phyloP scores from a whole-genome alignment of 2,329 filamentous ascomycete species.

The Fusarium sp. region DNA sequence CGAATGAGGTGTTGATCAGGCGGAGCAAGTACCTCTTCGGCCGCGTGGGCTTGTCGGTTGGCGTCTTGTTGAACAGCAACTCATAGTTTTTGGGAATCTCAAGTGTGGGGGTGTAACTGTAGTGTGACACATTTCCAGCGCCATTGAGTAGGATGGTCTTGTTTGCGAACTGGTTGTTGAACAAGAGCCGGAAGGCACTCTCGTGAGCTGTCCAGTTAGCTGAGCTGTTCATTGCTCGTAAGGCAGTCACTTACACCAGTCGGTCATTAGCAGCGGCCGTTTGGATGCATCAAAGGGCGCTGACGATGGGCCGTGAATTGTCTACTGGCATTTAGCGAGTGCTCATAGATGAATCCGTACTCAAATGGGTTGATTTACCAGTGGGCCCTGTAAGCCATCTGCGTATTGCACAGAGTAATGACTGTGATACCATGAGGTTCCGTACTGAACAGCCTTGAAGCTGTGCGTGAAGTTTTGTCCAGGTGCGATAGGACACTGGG shows the following conservation, averaged over 20 bases:
- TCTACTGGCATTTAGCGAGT: conserved; percentile 16
- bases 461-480: conserved; percentile 35
- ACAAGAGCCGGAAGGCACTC: conserved; percentile 33
- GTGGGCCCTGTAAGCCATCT: conserved; percentile 38
- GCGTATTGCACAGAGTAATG: conserved; percentile 46
- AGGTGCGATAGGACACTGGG: conserved; percentile 43
- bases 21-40: conserved; percentile 39
- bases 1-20: conserved; percentile 42
- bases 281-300: conserved; percentile 38
- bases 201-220: conserved; percentile 17
- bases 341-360: background rate
- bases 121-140: conserved; percentile 31
- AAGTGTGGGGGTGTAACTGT: conserved; percentile 19
- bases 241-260: conserved; percentile 33
- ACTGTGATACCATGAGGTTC: conserved; percentile 46
- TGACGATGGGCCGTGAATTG: conserved; percentile 40
- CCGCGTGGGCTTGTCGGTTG: conserved; percentile 33
- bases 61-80: conserved; percentile 38
- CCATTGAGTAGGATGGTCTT: conserved; percentile 43
- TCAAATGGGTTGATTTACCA: conserved; percentile 7
- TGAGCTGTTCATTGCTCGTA: background rate
- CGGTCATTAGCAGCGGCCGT: conserved; percentile 32
- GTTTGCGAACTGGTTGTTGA: conserved; percentile 9
- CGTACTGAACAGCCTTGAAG: conserved; percentile 41
- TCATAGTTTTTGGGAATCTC: conserved; percentile 22